Evolutionary conservation across 2,329 filamentous ascomycete species (phyloP), one percentile per base, ranked within the genome.

Genomic region (Neocucurbitaria cava): DNA sequence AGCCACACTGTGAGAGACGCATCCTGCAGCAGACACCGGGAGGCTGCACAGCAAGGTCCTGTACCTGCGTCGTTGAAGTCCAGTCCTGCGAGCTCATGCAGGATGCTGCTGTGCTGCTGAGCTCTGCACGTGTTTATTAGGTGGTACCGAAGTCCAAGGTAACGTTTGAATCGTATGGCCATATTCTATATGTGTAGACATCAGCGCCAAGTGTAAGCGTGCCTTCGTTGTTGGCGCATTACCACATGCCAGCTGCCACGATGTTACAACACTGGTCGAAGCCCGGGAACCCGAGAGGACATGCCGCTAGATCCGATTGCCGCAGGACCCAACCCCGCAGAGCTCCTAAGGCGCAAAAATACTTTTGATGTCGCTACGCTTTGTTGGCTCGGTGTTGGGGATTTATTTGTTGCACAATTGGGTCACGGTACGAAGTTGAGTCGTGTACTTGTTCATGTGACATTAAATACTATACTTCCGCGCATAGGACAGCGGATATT

Each of bases 391-490:
- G 24, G 2, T 26, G 1, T 26, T 9, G 24, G 24, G 5, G 24
- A 26, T 26, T 26, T 26, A 26, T 26, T 26, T 9, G 24, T 26
- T 26, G 24, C 24, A 26, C 28, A 31, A 35, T 5, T 4, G n/a
- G 31, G 31, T 4, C 28, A 11, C 8, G n/a, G 33, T 36, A 59
- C 55, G 35, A 41, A 13, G 18, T 18, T 15, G 35, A 15, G n/a
- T n/a, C 23, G 41, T 21, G 45, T 61, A 46, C 51, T 56, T 64
- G 48, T 58, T 65, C 56, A 56, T 65, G 53, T 68, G 56, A 62
- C 64, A 68, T 68, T 68, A 68, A 59, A 68, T 68, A 67, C 60
- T 67, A 58, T 68, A 67, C 62, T 54, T 65, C 61, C 65, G 62
- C 64, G 62, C 66, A 63, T 59, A 63, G 61, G 59, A 54, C 21